Conservation (phyloP, 495 filamentous ascomycete species). For the Thozetella sp. region DNA sequence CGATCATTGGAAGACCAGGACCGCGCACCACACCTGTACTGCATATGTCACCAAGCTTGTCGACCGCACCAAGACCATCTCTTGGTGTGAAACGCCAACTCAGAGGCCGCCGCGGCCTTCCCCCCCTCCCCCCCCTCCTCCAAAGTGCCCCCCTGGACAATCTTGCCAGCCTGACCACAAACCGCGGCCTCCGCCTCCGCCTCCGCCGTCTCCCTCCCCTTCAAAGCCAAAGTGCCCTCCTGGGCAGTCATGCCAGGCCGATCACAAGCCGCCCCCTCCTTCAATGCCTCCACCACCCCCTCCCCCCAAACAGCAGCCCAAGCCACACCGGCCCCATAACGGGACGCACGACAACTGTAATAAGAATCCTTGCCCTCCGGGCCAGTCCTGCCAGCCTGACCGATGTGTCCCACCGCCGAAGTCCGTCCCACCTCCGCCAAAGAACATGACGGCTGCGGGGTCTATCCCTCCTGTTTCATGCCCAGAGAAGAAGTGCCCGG, state of each 20-base stretch:
- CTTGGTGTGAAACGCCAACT: not conserved
- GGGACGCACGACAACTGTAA: no score
- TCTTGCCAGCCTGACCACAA: slow-evolving; percentile 1
- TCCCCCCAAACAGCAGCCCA: no score
- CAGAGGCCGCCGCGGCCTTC: not conserved
- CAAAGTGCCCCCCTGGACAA: not conserved
- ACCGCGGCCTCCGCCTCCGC: not conserved
- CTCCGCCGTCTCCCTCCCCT: not conserved
- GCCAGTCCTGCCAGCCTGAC: not conserved
- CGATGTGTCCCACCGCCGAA: not conserved
- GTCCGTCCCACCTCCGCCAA: not conserved
- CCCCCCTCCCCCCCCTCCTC: not conserved
- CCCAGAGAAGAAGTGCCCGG: not conserved
- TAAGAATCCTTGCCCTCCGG: no score
- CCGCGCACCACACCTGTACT: not conserved
- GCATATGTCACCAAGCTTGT: not conserved
- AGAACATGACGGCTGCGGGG: not conserved
- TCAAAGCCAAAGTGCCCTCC: not conserved
- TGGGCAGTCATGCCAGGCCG: not conserved
- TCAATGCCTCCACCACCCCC: no score
- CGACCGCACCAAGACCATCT: slow-evolving; percentile 1
- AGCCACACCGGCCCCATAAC: no score
- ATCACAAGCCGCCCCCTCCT: no score
- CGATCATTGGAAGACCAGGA: slow-evolving; percentile 1
- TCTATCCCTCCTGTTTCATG: not conserved